A percentile compares a stretch with the other conserved stretches of the same genome.
Evolutionary conservation across 1,284 basidiomycete species (phyloP).

Genomic region (Butyriboletus appendiculatus): DNA sequence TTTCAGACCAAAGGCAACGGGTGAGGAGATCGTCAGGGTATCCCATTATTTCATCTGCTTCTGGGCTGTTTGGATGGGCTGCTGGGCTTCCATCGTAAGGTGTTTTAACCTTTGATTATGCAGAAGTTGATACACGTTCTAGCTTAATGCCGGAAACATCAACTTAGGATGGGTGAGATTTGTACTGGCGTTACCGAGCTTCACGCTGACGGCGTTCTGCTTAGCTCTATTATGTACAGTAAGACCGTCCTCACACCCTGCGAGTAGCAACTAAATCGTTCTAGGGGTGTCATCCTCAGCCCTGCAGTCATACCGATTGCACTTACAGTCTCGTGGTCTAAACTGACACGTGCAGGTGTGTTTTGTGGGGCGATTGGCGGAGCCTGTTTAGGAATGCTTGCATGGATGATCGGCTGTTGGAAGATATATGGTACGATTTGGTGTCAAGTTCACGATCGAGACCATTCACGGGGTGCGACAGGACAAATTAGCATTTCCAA

Average conservation of each 20-base stretch:
- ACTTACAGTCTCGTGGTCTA: constrained; percentile 50
- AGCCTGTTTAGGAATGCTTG: constrained; percentile 45
- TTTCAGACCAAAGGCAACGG: constrained; percentile 46
- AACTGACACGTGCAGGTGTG: constrained; percentile 44
- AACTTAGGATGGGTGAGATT: constrained; percentile 45
- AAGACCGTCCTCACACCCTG: constrained; percentile 10
- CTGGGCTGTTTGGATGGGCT: constrained; percentile 66
- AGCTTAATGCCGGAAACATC: constrained; percentile 47
- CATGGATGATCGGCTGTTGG: constrained; percentile 54
- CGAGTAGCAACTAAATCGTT: constrained; percentile 1
- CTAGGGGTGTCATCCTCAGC: constrained; percentile 47
- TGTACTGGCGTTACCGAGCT: not conserved
- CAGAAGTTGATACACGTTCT: constrained; percentile 4
- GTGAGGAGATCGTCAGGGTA: constrained; percentile 50
- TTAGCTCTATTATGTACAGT: constrained; percentile 51
- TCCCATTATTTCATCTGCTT: constrained; percentile 57
- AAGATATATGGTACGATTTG: constrained; percentile 45
- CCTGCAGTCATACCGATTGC: constrained; percentile 51
- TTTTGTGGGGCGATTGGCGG: constrained; percentile 45
- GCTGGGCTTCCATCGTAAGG: constrained; percentile 47
- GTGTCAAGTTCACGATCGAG: not conserved
- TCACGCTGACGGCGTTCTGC: constrained; percentile 4
- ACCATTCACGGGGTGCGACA: constrained; percentile 13
- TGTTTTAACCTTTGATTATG: not conserved
- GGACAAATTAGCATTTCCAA: constrained; percentile 45